Evolutionary conservation across 441 rosid species (phyloP).

Genomic region (Adansonia madagascariensis): DNA sequence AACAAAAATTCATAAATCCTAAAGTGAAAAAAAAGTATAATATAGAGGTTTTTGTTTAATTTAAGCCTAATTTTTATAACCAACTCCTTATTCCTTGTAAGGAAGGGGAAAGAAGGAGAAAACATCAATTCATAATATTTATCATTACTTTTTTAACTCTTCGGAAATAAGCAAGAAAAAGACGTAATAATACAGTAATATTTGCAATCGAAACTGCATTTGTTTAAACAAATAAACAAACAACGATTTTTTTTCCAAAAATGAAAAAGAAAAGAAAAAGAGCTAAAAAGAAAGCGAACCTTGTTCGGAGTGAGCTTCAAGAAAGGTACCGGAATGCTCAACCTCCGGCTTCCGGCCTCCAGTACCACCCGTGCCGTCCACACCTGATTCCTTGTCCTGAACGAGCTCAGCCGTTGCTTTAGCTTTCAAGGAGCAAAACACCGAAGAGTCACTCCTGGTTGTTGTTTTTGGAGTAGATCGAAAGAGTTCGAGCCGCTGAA

Average conservation of each 20-base stretch:
- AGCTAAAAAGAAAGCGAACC: constrained; percentile 42
- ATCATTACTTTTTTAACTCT: neutral
- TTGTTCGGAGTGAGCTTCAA: constrained; percentile 71
- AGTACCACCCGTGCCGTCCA: constrained; percentile 32
- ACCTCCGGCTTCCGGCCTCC: constrained; percentile 24
- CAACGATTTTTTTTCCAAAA: neutral
- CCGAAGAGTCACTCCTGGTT: constrained; percentile 40
- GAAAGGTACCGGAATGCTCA: constrained; percentile 61
- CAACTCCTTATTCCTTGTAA: neutral
- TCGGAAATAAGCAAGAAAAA: neutral
- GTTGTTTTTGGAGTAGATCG: constrained; percentile 17
- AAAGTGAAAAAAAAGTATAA: too few species aligned
- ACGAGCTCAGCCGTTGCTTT: constrained; percentile 70
- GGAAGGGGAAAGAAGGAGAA: neutral
- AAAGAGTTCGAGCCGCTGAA: constrained; percentile 22
- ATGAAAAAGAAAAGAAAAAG: neutral
- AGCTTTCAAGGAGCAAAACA: constrained; percentile 36
- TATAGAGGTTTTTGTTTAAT: too few species aligned
- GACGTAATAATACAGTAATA: neutral
- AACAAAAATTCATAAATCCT: too few species aligned
- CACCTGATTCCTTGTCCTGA: constrained; percentile 54
- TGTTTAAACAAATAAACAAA: neutral
- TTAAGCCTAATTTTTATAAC: too few species aligned
- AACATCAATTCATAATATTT: neutral
- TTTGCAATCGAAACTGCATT: neutral